These are phyloP conservation scores for Perkinsus olseni DNA, from an alignment of 169 alveolate genomes.

Conservation along the genomic window DNA sequence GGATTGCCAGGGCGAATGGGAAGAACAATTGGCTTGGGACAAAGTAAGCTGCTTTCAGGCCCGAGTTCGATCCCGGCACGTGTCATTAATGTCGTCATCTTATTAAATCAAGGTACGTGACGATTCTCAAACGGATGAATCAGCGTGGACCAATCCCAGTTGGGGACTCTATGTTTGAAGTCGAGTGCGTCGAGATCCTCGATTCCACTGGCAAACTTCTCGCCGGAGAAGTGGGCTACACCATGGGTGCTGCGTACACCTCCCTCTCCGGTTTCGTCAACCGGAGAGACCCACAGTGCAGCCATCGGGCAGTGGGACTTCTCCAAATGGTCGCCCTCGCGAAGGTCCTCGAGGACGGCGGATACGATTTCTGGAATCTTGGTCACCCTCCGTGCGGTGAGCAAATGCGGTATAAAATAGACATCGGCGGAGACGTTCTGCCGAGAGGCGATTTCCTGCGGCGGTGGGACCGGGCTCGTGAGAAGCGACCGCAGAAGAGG, in stretches of 20 bases:
- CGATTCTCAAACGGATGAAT: background rate
- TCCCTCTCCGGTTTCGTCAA: background rate
- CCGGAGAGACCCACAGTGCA: background rate
- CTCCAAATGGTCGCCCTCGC: background rate
- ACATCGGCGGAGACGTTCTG: background rate
- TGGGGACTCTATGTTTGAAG: background rate
- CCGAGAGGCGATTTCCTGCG: background rate
- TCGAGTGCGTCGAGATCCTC: background rate
- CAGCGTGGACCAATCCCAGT: background rate
- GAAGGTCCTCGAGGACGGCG: background rate
- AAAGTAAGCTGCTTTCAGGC: background rate
- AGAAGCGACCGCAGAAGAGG: background rate
- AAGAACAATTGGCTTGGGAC: background rate
- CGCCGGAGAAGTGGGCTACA: background rate
- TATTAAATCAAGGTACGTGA: background rate
- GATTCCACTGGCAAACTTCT: background rate
- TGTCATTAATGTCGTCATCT: too few relatives aligned
- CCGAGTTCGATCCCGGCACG: background rate
- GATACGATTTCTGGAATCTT: background rate
- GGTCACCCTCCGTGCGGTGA: background rate
- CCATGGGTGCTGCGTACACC: background rate
- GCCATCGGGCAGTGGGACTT: background rate
- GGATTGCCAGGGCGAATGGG: background rate
- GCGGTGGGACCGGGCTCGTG: background rate
- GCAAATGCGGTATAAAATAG: background rate